Base-by-base conservation (phyloP, 345 rosid genomes). In the Stellera chamaejasme region DNA sequence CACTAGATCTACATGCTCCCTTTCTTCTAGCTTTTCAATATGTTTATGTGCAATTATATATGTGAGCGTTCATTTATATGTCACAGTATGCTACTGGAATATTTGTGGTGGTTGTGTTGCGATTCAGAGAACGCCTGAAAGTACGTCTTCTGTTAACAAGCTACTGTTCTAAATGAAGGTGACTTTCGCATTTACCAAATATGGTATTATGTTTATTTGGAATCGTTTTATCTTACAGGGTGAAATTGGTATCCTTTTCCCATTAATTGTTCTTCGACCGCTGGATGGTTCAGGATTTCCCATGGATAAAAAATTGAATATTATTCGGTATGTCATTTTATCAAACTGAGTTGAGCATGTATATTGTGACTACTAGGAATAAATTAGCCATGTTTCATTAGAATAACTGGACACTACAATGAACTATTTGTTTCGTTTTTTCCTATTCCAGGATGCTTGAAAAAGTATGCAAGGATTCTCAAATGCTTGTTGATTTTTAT, bases 71-170 rank as follows among this genome's bases (percentile, higher is more conserved):
- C 45, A 49, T 69, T 59, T 54, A 50, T 62, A 56, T 78, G 47
- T 82, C 5, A 69, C 96, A 93, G 99, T 84, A 89, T 76, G 97
- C 96, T 67, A 79, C 96, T 77, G 96, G 97, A 72, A 84, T 89
- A 65, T 93, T 89, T 82, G 82, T 79, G 7, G 91, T 93, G 66
- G 97, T 89, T 76, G 67, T 93, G 69, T 71, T 79, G 75, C 88
- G 90, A 50, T 87, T 89, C 73, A 72, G 97, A 68, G 99, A 89
- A 72, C 84, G 99, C 78, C 95, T 93, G 43, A 89, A 93, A 78
- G 99, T 93, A 82, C 65, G 90, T 59, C 14, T 59, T 52, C 60
- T 66, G 48, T 69, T 65, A 47, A 53, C 57, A 46, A n/a, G 55
- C 51, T 14, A 67, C 47, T 49, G 43, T 48, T 53, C 55, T 11